phyloP scores from a whole-genome alignment of 1,284 basidiomycete genomes.

The Ustilago nuda region DNA sequence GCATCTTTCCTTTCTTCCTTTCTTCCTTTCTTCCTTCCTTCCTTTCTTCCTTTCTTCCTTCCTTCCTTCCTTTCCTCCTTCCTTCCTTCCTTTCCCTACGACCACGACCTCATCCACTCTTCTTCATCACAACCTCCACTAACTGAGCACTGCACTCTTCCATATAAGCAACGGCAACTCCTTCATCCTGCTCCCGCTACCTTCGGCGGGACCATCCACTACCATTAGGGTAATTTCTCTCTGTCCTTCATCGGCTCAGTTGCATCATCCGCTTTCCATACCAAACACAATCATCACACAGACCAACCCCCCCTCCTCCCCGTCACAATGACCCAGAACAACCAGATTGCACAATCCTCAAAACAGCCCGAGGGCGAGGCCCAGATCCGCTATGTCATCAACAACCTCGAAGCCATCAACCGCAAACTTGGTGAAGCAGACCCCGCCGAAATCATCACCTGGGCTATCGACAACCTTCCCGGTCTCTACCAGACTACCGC shows the following conservation, averaged over 20 bases:
- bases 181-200: not conserved
- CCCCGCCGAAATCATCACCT: constrained; percentile 64
- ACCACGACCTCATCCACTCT: constrained; percentile 11
- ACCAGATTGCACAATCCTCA: constrained; percentile 45
- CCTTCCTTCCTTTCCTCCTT: not conserved
- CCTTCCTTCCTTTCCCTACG: constrained; percentile 4
- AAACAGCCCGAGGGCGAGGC: constrained; percentile 50
- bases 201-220: too few relatives aligned
- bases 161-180: not conserved
- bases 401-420: constrained; percentile 64
- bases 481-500: constrained; percentile 69
- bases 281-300: not conserved
- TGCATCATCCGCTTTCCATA: not conserved
- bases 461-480: constrained; percentile 68
- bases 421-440: constrained; percentile 59
- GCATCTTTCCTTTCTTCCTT: not conserved
- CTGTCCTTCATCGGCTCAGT: too few relatives aligned
- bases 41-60: constrained; percentile 1
- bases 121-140: not conserved
- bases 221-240: too few relatives aligned
- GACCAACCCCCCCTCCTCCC: too few relatives aligned
- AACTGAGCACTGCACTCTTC: not conserved
- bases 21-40: not conserved
- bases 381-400: constrained; percentile 44
- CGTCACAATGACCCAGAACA: constrained; percentile 30